Evolutionary conservation across 371 early-diverging fungal genomes (phyloP).

Genomic region (Apophysomyces trapeziformis): DNA sequence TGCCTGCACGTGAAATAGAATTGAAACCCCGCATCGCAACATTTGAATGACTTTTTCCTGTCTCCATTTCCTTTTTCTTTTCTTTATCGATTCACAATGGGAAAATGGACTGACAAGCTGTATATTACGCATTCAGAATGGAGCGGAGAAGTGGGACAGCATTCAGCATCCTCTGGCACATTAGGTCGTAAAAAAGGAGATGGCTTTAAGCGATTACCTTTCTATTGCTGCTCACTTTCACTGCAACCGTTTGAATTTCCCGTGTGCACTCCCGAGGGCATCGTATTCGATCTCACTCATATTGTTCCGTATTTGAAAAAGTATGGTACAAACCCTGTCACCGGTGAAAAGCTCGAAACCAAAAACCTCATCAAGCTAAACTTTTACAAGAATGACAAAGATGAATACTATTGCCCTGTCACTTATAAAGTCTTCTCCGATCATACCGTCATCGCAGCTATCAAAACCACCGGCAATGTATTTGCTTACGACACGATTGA

Average conservation of each 20-base stretch:
- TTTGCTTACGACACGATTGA: constrained; percentile 89
- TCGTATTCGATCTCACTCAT: constrained; percentile 84
- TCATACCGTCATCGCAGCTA: constrained; percentile 90
- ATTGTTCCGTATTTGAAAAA: constrained; percentile 89
- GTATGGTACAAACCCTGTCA: constrained; percentile 86
- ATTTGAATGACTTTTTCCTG: not conserved
- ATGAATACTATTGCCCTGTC: constrained; percentile 88
- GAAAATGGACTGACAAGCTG: constrained; percentile 61
- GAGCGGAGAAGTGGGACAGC: constrained; percentile 79
- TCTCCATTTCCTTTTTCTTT: not conserved
- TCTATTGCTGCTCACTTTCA: constrained; percentile 86
- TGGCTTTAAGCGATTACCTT: constrained; percentile 77
- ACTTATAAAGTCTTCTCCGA: constrained; percentile 88
- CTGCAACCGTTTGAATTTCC: constrained; percentile 88
- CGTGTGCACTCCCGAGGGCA: constrained; percentile 86
- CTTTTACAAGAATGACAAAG: constrained; percentile 82
- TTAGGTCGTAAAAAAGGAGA: constrained; percentile 40
- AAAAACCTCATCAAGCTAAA: constrained; percentile 78
- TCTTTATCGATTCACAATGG: constrained; percentile 26
- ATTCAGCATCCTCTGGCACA: constrained; percentile 68
- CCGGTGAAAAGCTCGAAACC: constrained; percentile 76
- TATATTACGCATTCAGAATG: constrained; percentile 93
- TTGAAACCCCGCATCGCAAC: too few relatives aligned
- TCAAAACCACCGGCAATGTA: constrained; percentile 87
- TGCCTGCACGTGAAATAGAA: too few relatives aligned